phyloP scores from a whole-genome alignment of 139 green algal species.

The Penium margaritaceum region DNA sequence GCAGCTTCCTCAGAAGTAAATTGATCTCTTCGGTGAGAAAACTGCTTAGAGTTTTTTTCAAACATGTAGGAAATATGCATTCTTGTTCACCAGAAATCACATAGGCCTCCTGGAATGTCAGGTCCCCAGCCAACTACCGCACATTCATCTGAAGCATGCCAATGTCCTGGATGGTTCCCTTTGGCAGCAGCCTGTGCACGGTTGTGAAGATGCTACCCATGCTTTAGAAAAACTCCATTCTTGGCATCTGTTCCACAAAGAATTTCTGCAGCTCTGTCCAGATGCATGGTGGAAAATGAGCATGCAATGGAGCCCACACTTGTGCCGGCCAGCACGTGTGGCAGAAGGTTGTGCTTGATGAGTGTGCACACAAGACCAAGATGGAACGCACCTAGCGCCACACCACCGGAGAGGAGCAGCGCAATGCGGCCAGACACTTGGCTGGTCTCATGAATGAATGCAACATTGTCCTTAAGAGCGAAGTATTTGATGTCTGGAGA shows the following conservation, averaged over 20 bases:
- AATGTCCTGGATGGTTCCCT: constrained; percentile 50
- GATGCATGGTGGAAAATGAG: constrained; percentile 39
- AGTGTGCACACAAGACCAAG: constrained; percentile 83
- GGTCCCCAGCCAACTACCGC: constrained; percentile 50
- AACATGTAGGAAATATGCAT: too few relatives aligned
- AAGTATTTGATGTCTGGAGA: constrained; percentile 51
- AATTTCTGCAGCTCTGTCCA: constrained; percentile 42
- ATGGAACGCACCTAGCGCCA: constrained; percentile 86
- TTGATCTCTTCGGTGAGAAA: too few relatives aligned
- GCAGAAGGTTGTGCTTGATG: constrained; percentile 79
- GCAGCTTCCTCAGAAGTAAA: too few relatives aligned
- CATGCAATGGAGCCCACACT: constrained; percentile 74
- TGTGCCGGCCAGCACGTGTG: constrained; percentile 79
- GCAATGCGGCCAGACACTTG: constrained; percentile 91
- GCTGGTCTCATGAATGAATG: constrained; percentile 83
- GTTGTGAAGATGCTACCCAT: constrained; percentile 38
- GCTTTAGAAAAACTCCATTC: constrained; percentile 48
- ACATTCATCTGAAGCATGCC: constrained; percentile 45
- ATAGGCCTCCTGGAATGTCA: constrained; percentile 61
- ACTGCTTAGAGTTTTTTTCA: too few relatives aligned
- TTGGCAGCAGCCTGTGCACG: constrained; percentile 45
- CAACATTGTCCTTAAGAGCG: constrained; percentile 72
- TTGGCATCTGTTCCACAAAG: constrained; percentile 41
- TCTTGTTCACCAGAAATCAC: constrained; percentile 60
- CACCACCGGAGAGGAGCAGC: constrained; percentile 85